Conservation (phyloP, 495 filamentous ascomycete genomes). For the Endocarpon pusillum region DNA sequence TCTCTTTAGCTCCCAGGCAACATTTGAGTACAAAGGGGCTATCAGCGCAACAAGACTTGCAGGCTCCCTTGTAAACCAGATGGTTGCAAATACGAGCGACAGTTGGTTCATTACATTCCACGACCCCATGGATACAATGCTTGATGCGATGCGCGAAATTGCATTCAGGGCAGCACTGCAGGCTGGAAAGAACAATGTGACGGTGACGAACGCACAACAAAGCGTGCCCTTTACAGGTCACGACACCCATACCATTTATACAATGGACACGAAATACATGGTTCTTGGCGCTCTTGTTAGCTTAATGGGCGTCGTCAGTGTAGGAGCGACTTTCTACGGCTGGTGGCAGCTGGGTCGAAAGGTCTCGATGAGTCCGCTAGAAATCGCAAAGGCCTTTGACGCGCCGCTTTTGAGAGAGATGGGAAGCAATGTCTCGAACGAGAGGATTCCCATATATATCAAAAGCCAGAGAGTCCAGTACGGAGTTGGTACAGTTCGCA, state of each 20-base stretch:
- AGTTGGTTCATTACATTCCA: not conserved
- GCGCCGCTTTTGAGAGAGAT: constrained; percentile 10
- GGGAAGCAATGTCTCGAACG: constrained; percentile 8
- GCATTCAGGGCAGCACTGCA: not conserved
- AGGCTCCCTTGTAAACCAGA: not conserved
- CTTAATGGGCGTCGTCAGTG: not conserved
- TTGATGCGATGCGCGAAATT: not conserved
- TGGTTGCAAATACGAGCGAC: not conserved
- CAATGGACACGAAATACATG: not conserved
- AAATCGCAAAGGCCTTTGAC: constrained; percentile 17
- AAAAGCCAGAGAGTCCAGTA: too few species aligned
- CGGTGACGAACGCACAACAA: not conserved
- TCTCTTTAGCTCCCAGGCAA: not conserved
- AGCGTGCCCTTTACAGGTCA: not conserved
- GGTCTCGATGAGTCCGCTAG: constrained; percentile 15
- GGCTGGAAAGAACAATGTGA: not conserved
- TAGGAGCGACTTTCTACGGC: constrained; percentile 8
- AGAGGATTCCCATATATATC: too few species aligned
- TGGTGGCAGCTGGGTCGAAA: constrained; percentile 17
- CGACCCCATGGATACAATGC: not conserved
- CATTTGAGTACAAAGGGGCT: not conserved
- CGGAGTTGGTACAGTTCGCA: too few species aligned
- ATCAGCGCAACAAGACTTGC: not conserved
- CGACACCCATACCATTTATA: not conserved
- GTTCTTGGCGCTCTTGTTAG: not conserved